These are phyloP conservation scores for Cyathus striatus DNA, from an alignment of 768 basidiomycete genomes.

Conservation along the genomic window DNA sequence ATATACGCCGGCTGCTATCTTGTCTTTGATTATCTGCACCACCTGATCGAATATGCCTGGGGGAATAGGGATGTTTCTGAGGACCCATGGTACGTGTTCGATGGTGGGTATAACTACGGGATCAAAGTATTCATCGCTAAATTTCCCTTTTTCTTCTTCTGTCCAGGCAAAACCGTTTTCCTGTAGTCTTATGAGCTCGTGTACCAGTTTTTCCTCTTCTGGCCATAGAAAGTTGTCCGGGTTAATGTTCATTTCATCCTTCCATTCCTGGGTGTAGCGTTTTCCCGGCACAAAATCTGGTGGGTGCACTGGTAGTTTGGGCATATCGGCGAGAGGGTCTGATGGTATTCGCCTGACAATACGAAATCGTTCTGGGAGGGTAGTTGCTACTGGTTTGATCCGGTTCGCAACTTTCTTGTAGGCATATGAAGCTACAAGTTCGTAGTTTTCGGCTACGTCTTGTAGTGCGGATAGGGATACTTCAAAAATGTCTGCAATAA, in stretches of 20 bases:
- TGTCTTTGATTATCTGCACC: no score
- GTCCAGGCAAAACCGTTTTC: constrained; percentile 26
- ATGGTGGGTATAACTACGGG: constrained; percentile 19
- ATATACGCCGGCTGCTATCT: constrained; percentile 10
- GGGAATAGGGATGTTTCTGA: constrained; percentile 9
- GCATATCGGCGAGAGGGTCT: constrained; percentile 25
- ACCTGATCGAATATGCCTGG: no score
- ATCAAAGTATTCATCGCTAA: constrained; percentile 16
- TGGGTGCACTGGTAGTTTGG: constrained; percentile 17
- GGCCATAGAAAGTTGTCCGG: constrained; percentile 22
- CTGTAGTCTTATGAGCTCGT: constrained; percentile 23
- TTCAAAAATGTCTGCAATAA: no score
- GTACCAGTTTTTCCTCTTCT: constrained; percentile 28
- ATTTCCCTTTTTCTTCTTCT: constrained; percentile 21
- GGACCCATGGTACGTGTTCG: constrained; percentile 23
- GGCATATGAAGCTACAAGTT: no score
- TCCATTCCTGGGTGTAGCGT: constrained; percentile 18
- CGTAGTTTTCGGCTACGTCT: no score
- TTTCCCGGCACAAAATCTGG: constrained; percentile 24
- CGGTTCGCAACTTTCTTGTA: no score
- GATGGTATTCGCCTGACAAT: constrained; percentile 22
- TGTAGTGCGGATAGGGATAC: no score
- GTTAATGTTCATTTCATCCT: constrained; percentile 19
- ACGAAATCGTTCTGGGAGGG: constrained; percentile 24
- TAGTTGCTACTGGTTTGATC: constrained; percentile 28